Conservation (phyloP, 2,329 filamentous ascomycete genomes). For the Colletotrichum abscissum region DNA sequence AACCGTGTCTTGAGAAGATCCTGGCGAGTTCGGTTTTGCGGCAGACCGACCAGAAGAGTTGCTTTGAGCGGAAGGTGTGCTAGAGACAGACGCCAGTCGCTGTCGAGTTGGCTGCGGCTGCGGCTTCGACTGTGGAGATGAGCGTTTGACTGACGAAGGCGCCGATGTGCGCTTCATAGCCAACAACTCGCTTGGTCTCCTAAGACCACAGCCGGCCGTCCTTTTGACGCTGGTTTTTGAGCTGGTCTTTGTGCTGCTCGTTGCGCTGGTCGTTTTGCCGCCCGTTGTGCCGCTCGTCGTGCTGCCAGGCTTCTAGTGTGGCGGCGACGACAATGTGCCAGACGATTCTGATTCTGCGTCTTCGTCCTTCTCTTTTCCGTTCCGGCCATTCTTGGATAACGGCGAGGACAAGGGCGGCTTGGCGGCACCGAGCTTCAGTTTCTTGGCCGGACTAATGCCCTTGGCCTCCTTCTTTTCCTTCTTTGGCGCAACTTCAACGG, state of each 20-base stretch:
- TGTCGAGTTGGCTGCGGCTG: background rate
- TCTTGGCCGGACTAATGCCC: constrained; percentile 53
- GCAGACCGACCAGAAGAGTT: background rate
- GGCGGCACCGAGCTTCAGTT: constrained; percentile 50
- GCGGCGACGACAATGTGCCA: constrained; percentile 66
- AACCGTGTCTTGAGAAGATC: background rate
- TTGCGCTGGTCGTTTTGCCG: background rate
- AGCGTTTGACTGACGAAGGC: background rate
- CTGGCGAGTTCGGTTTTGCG: background rate
- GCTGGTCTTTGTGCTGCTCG: background rate
- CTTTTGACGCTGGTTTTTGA: background rate
- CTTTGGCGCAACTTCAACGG: constrained; percentile 47
- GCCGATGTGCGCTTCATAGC: background rate
- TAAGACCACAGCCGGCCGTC: background rate
- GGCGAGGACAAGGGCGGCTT: constrained; percentile 62
- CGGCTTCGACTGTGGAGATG: too few relatives aligned
- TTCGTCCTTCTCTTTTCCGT: constrained; percentile 43
- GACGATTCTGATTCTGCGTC: constrained; percentile 68
- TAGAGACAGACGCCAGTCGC: background rate
- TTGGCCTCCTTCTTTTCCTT: constrained; percentile 48
- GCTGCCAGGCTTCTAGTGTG: constrained; percentile 38
- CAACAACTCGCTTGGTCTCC: background rate
- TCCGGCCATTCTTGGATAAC: constrained; percentile 59
- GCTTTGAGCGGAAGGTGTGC: background rate
- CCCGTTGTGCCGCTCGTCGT: background rate